A percentile compares a stretch with the other conserved stretches of the same genome.
phyloP scores from a whole-genome alignment of 805 yeast species.

The Nakazawaea ambrosiae region DNA sequence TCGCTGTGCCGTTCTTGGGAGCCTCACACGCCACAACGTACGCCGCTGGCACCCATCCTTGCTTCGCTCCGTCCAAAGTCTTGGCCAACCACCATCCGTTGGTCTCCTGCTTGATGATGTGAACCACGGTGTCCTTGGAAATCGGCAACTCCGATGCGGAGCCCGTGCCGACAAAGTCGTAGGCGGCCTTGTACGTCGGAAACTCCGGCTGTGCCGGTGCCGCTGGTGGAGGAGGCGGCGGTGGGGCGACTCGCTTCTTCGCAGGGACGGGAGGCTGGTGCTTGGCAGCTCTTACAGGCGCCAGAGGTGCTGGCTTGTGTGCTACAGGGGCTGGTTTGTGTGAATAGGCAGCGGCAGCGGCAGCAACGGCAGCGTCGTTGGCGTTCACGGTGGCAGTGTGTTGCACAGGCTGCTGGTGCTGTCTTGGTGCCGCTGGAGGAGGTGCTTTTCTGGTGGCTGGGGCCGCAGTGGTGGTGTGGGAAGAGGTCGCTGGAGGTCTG shows the following conservation, averaged over 20 bases:
- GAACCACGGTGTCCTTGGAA: slow-evolving; percentile 66
- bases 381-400: no score
- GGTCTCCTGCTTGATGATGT: slow-evolving; percentile 62
- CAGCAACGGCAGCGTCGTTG: slow-evolving; percentile 36
- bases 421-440: slow-evolving; percentile 28
- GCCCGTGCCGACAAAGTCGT: slow-evolving; percentile 84
- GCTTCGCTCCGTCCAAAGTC: slow-evolving; percentile 61
- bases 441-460: slow-evolving; percentile 21
- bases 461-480: slow-evolving; percentile 18
- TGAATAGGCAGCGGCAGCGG: slow-evolving; percentile 28
- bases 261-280: slow-evolving; percentile 13
- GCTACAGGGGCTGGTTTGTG: slow-evolving; percentile 16
- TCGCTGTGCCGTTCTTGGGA: slow-evolving; percentile 27
- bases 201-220: slow-evolving; percentile 51
- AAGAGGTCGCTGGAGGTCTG: slow-evolving; percentile 14
- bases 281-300: slow-evolving; percentile 3
- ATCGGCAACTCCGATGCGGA: slow-evolving; percentile 77
- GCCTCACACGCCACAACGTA: slow-evolving; percentile 61
- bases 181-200: slow-evolving; percentile 80
- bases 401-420: slow-evolving; percentile 2
- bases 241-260: slow-evolving; percentile 42
- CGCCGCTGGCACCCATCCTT: slow-evolving; percentile 98
- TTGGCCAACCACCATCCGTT: slow-evolving; percentile 96
- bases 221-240: slow-evolving; percentile 74
- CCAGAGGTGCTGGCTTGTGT: slow-evolving; percentile 17